These are phyloP conservation scores for Cordia subcordata DNA, from an alignment of 257 asterid genomes.

Conservation along the genomic window DNA sequence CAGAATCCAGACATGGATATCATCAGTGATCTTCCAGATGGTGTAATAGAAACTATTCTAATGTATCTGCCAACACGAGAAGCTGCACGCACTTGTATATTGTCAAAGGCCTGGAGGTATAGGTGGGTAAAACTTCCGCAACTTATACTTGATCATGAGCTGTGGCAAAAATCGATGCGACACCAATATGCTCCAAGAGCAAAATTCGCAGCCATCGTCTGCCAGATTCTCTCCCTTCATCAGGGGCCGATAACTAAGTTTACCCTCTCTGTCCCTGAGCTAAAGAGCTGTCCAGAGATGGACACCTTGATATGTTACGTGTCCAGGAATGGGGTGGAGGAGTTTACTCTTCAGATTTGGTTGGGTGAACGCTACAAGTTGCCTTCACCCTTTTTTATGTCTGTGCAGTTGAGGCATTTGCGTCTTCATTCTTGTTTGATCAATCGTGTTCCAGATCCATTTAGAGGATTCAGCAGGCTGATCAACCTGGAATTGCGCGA, in stretches of 20 bases:
- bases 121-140: slow-evolving; percentile 9
- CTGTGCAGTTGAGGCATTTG: background rate
- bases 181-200: background rate
- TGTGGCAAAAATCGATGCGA: background rate
- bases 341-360: slow-evolving; percentile 5
- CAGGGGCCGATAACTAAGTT: slow-evolving; percentile 17
- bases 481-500: background rate
- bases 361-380: background rate
- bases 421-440: slow-evolving; percentile 3
- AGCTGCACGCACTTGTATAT: slow-evolving; percentile 20
- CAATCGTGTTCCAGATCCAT: background rate
- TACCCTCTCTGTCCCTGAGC: slow-evolving; percentile 9
- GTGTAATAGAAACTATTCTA: slow-evolving; percentile 13
- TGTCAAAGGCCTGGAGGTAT: slow-evolving; percentile 26
- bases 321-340: slow-evolving; percentile 11
- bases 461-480: slow-evolving; percentile 13
- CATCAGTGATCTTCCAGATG: slow-evolving; percentile 13
- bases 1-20: background rate
- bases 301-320: slow-evolving; percentile 12
- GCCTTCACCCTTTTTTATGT: slow-evolving; percentile 17
- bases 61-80: slow-evolving; percentile 11
- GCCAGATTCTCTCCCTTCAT: slow-evolving; percentile 13
- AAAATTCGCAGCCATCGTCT: background rate
- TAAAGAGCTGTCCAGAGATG: slow-evolving; percentile 14
- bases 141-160: background rate